Base-by-base conservation (phyloP, 2,329 filamentous ascomycete species). In the Trichoderma polysporum region DNA sequence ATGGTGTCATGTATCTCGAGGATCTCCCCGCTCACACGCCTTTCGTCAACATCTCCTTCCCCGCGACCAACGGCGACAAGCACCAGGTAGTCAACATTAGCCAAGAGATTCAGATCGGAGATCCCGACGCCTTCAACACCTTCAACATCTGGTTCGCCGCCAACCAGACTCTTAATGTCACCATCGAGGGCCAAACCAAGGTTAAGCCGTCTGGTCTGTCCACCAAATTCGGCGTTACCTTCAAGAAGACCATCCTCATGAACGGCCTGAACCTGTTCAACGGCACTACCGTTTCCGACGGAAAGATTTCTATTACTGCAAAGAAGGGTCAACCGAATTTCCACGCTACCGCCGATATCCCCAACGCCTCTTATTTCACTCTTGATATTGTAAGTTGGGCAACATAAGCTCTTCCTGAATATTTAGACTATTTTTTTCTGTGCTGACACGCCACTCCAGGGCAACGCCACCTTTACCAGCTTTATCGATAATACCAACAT, bases 331-430 rank as follows among this genome's bases (percentile, higher is more conserved):
- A 80, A 25, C 82, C 84, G 74, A 91, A 91, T 79, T 89, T 91
- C 78, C 78, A 83, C 60, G 88, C 84, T 71, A 84, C 79, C 15
- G 83, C 84, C 66, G 79, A 80, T 66, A 88, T 91, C 59, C 88
- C 87, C 70, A 92, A 91, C 76, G 83, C 82, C 7, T 90, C 88
- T 1, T 77, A 86, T 60, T 82, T 90, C 73, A 86, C 83, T n/a
- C 81, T 91, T 61, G 84, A 89, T 37, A 84, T 91, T 72, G 86
- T 88, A 79, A 78, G 84, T 80, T 22, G 3, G 35, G 5, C 15
- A 19, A 49, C 8, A 22, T 17, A 31, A 71, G 57, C 52, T 12
- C 15, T 7, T 37, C n/a, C n/a, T n/a, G n/a, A 27, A 45, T 22
- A 17, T 45, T 9, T 8, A 25, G 57, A 39, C 8, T 15, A 12